Evolutionary conservation across 1,284 basidiomycete species (phyloP), one percentile per base, ranked within the genome.

Genomic region (Ustilago vetiveriae): DNA sequence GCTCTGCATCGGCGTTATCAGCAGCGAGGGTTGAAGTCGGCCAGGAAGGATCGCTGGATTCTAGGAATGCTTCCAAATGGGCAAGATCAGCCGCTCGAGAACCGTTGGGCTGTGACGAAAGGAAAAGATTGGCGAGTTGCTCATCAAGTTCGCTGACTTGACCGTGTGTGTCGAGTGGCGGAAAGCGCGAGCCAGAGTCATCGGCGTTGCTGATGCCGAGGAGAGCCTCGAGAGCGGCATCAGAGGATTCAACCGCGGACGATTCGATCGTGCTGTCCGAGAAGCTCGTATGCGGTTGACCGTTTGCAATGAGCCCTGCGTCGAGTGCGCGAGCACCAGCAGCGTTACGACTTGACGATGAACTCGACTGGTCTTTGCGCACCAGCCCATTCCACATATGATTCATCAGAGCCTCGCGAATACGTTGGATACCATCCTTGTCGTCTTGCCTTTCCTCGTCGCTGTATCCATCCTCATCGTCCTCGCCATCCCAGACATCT

Each of bases 361-460:
- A 17, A 1, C n/a, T 3, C 14, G 30, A 16, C 3, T 43, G 44
- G n/a, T 53, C 63, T 26, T 73, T 75, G 11, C 74, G 55, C 10
- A 56, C 47, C 0, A 78, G 54, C 6, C 56, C 51, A n/a, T 74
- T 60, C 76, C 76, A 78, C 52, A 69, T 67, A 39, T 76, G 60
- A 6, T 75, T 74, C 58, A 63, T 64, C 19, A 78, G 53, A 9
- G 76, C 74, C 51, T 78, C 74, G 17, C 73, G 44, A 2, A 76
- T 62, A 21, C 76, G 46, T 36, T 73, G 69, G 14, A 78, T 58
- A 10, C 76, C 76, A n/a, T 56, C 55, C 11, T 35, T 41, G 14
- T 73, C 74, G 22, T 50, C 45, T 7, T 57, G 64, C 3, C 22
- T 35, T 14, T 53, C 55, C 3, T 33, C 45, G 27, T 68, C 46